phyloP scores from a whole-genome alignment of 148 eudicot genomes.

The Camellia sinensis region DNA sequence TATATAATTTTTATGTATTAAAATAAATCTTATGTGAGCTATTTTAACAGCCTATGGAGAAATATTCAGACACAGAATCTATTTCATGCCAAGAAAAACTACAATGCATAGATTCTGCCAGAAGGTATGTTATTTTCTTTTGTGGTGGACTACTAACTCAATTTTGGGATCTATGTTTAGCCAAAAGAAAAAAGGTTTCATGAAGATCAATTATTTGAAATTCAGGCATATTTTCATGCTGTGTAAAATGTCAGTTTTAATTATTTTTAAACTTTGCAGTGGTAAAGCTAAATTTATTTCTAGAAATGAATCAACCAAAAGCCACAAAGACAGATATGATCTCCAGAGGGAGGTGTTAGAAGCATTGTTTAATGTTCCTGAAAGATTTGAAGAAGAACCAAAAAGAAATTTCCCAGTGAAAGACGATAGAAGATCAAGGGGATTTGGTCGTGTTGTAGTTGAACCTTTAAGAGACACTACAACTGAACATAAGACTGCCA shows the following conservation, averaged over 20 bases:
- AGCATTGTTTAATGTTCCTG: conserved; percentile 54
- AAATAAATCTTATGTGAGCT: background rate
- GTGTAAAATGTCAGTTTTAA: conserved; percentile 2
- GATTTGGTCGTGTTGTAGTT: conserved; percentile 42
- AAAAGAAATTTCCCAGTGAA: conserved; percentile 15
- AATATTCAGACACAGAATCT: conserved; percentile 6
- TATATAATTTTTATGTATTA: too few species aligned
- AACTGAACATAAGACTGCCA: conserved; percentile 27
- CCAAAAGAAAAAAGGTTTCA: background rate
- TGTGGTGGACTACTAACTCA: background rate
- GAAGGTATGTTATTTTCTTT: conserved; percentile 23
- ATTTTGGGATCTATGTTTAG: background rate
- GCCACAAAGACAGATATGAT: conserved; percentile 28
- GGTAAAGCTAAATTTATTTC: conserved; percentile 10
- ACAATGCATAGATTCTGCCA: conserved; percentile 2
- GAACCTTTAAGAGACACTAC: conserved; percentile 40
- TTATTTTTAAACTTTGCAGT: conserved; percentile 12
- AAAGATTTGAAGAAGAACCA: conserved; percentile 41
- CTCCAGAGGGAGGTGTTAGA: conserved; percentile 57
- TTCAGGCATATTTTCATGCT: background rate
- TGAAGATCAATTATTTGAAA: background rate
- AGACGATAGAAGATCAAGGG: conserved; percentile 27
- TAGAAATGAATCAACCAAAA: conserved; percentile 24
- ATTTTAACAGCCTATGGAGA: conserved; percentile 20
- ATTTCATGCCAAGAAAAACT: background rate